A percentile compares a stretch with the other conserved stretches of the same genome.
phyloP scores from a whole-genome alignment of 768 basidiomycete genomes.

The Tricholoma bakamatsutake region DNA sequence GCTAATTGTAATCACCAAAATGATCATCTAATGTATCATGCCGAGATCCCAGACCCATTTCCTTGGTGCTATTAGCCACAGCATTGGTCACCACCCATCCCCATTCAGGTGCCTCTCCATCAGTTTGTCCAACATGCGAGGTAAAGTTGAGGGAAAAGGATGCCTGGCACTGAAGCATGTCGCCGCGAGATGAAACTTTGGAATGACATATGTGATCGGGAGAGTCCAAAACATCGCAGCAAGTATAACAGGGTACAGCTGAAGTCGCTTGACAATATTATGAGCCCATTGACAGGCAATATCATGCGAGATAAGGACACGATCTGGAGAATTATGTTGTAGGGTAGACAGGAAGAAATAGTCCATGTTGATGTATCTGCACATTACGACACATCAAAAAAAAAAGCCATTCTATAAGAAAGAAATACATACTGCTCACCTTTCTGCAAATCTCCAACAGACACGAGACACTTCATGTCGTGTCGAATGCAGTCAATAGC shows the following conservation, averaged over 20 bases:
- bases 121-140: conserved; percentile 16
- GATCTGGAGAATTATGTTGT: conserved; percentile 2
- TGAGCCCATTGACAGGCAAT: no score
- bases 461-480: conserved; percentile 5
- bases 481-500: conserved; percentile 11
- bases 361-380: conserved; percentile 10
- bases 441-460: conserved; percentile 6
- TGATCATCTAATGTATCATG: conserved; percentile 21
- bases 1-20: conserved; percentile 21
- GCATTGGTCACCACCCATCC: conserved; percentile 21
- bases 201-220: conserved; percentile 15
- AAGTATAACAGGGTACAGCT: conserved; percentile 2
- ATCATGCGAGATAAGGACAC: conserved; percentile 17
- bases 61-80: conserved; percentile 13
- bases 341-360: conserved; percentile 20
- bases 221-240: not conserved
- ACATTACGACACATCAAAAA: not conserved
- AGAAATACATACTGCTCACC: not conserved
- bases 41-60: conserved; percentile 21
- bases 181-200: conserved; percentile 26
- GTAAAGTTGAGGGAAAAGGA: conserved; percentile 17
- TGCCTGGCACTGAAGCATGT: conserved; percentile 16
- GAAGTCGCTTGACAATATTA: conserved; percentile 1
- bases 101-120: conserved; percentile 14
- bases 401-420: not conserved